These are phyloP conservation scores for Mrakia blollopis DNA, from an alignment of 768 basidiomycete species.

Conservation along the genomic window DNA sequence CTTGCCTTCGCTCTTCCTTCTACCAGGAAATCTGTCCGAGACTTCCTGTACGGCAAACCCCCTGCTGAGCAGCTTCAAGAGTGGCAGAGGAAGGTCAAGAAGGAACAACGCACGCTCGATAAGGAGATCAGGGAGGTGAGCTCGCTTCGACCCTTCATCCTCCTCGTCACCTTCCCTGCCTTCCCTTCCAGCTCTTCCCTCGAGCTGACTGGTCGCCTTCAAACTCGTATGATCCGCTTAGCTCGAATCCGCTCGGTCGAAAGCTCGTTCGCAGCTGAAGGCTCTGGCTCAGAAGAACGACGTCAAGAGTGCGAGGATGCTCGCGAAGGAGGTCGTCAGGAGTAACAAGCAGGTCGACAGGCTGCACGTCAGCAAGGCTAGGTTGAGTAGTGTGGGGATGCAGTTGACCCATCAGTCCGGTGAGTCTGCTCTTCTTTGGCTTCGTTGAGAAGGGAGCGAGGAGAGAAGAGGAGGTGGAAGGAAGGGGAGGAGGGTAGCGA, in stretches of 20 bases:
- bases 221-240: constrained; percentile 40
- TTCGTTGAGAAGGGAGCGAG: neutral
- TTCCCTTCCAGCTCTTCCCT: too few species aligned
- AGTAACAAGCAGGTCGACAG: constrained; percentile 92
- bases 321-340: constrained; percentile 90
- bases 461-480: neutral
- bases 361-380: constrained; percentile 85
- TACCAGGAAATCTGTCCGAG: constrained; percentile 29
- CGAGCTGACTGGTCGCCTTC: neutral
- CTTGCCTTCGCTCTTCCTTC: neutral
- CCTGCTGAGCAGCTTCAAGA: constrained; percentile 86
- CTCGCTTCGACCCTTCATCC: constrained; percentile 35
- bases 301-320: constrained; percentile 81
- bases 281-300: constrained; percentile 87
- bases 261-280: constrained; percentile 75
- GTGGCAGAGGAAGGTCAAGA: constrained; percentile 84
- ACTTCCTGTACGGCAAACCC: constrained; percentile 88
- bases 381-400: constrained; percentile 79
- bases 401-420: constrained; percentile 90
- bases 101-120: constrained; percentile 76
- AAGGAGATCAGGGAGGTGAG: constrained; percentile 94
- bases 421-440: constrained; percentile 47
- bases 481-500: neutral
- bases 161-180: neutral
- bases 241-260: constrained; percentile 76